These are phyloP conservation scores for Marasmius sp. DNA, from an alignment of 1,284 basidiomycete species.

Conservation along the genomic window DNA sequence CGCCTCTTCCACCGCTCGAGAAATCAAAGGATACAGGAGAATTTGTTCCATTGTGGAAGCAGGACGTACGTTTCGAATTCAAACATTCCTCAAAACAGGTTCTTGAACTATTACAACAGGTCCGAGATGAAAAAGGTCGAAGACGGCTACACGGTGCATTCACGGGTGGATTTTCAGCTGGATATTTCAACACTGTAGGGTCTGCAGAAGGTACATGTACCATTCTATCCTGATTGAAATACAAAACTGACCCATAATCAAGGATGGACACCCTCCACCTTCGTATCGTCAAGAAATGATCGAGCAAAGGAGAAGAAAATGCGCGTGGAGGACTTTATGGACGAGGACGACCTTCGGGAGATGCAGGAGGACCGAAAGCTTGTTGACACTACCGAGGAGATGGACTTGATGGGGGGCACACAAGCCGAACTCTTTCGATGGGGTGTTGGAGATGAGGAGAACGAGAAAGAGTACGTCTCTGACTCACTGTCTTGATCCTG, in stretches of 20 bases:
- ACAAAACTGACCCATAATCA: background rate
- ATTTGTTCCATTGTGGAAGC: conserved; percentile 96
- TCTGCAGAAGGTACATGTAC: conserved; percentile 81
- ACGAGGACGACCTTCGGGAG: conserved; percentile 94
- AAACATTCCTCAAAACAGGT: background rate
- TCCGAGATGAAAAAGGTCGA: conserved; percentile 92
- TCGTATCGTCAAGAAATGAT: conserved; percentile 82
- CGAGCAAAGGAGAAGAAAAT: conserved; percentile 62
- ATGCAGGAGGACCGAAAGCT: conserved; percentile 71
- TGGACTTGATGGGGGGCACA: conserved; percentile 63
- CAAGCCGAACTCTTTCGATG: conserved; percentile 43
- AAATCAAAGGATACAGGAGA: conserved; percentile 89
- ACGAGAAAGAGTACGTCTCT: conserved; percentile 54
- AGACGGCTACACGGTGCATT: conserved; percentile 95
- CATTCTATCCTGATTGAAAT: background rate
- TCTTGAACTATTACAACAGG: conserved; percentile 43
- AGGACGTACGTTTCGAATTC: conserved; percentile 65
- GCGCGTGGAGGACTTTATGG: conserved; percentile 94
- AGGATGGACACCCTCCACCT: conserved; percentile 95
- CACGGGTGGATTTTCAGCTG: conserved; percentile 96
- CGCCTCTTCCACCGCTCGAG: conserved; percentile 86
- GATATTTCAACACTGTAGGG: conserved; percentile 96
- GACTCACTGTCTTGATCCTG: conserved; percentile 4
- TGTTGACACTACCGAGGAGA: conserved; percentile 75
- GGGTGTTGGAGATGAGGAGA: conserved; percentile 39